phyloP scores from a whole-genome alignment of 2,329 filamentous ascomycete genomes.

The Escovopsis sp. region DNA sequence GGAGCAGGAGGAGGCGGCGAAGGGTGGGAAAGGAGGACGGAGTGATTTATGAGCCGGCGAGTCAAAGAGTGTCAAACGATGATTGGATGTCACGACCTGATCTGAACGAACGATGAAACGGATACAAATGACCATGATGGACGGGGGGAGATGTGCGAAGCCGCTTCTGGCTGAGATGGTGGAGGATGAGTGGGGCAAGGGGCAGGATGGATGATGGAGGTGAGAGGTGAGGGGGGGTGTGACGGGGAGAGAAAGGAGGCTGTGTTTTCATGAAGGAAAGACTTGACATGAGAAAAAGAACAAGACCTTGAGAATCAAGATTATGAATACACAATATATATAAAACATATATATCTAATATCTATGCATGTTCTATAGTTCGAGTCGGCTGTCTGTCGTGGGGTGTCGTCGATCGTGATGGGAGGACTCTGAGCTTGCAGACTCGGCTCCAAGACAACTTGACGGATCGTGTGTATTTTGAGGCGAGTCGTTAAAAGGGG shows the following conservation, averaged over 20 bases:
- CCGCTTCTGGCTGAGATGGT: too few relatives aligned
- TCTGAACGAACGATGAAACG: too few relatives aligned
- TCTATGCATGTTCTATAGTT: too few relatives aligned
- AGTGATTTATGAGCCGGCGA: conserved; percentile 4
- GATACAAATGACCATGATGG: background rate
- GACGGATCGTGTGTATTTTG: too few relatives aligned
- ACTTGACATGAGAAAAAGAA: conserved; percentile 3
- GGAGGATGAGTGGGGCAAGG: too few relatives aligned
- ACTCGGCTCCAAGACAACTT: too few relatives aligned
- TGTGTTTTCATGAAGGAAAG: conserved; percentile 2
- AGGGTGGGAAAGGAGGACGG: conserved; percentile 2
- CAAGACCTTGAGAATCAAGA: conserved; percentile 2
- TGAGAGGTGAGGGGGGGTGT: conserved; percentile 1
- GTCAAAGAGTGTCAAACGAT: conserved; percentile 5
- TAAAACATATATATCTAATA: background rate
- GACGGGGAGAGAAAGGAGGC: too few relatives aligned
- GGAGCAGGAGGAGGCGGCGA: conserved; percentile 3
- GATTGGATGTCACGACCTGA: conserved; percentile 10
- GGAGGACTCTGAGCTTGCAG: too few relatives aligned
- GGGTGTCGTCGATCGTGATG: too few relatives aligned
- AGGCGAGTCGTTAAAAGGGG: too few relatives aligned
- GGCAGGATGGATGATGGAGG: conserved; percentile 1
- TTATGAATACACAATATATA: conserved; percentile 1
- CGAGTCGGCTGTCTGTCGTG: too few relatives aligned
- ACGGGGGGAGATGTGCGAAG: background rate